These are phyloP conservation scores for Cystobasidiopsis lactophilus DNA, from an alignment of 768 basidiomycete species.

Conservation along the genomic window DNA sequence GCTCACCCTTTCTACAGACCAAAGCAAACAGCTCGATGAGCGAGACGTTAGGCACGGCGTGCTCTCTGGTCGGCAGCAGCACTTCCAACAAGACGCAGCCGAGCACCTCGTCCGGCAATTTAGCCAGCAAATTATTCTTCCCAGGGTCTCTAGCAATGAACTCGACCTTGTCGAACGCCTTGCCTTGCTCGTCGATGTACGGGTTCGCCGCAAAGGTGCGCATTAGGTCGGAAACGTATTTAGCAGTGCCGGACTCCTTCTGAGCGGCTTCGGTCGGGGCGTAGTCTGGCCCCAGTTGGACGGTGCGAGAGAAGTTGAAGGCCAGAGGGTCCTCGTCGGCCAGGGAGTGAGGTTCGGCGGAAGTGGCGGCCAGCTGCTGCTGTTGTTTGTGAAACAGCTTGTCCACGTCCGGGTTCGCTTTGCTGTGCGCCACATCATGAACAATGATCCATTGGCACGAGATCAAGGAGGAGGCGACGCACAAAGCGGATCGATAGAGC, in stretches of 20 bases:
- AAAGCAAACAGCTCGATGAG: slow-evolving; percentile 3
- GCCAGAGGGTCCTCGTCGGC: slow-evolving; percentile 2
- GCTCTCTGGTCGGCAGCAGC: not conserved
- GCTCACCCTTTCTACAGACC: slow-evolving; percentile 1
- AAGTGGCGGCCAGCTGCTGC: not conserved
- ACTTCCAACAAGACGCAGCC: slow-evolving; percentile 13
- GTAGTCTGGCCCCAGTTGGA: slow-evolving; percentile 18
- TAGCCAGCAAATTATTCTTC: slow-evolving; percentile 6
- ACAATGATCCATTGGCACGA: too few relatives aligned
- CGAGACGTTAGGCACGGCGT: not conserved
- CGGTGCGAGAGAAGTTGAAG: slow-evolving; percentile 13
- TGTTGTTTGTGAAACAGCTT: slow-evolving; percentile 11
- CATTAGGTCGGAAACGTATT: slow-evolving; percentile 8
- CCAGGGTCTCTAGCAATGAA: slow-evolving; percentile 12
- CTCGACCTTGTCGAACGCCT: not conserved
- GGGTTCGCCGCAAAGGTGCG: slow-evolving; percentile 14
- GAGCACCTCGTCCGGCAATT: slow-evolving; percentile 16
- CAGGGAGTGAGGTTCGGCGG: not conserved
- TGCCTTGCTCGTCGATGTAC: not conserved
- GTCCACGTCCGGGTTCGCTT: slow-evolving; percentile 17
- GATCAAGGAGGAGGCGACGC: slow-evolving; percentile 3
- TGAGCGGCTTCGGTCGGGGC: slow-evolving; percentile 11
- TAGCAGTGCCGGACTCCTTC: slow-evolving; percentile 9
- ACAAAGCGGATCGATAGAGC: not conserved
- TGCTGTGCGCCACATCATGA: too few relatives aligned